Conservation (phyloP, 441 rosid genomes). For the Populus hybrid region DNA sequence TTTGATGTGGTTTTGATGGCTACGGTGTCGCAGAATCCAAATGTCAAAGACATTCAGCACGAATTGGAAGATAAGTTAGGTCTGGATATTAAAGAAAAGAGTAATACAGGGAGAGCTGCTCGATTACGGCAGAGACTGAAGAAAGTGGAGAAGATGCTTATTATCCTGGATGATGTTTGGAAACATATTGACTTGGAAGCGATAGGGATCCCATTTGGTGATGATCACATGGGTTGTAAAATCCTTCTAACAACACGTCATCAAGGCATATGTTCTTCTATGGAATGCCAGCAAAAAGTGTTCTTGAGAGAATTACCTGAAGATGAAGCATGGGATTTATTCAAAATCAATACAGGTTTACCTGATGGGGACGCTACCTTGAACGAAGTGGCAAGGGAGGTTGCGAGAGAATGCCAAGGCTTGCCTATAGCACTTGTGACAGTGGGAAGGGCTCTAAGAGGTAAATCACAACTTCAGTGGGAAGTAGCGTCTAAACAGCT, state of each 20-base stretch:
- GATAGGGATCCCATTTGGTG: conserved; percentile 11
- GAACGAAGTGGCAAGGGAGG: conserved; percentile 1
- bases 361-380: background rate
- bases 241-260: conserved; percentile 18
- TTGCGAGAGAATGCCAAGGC: conserved; percentile 14
- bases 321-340: conserved; percentile 18
- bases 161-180: conserved; percentile 22
- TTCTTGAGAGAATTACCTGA: background rate
- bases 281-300: background rate
- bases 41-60: background rate
- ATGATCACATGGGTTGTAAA: conserved; percentile 13
- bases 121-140: background rate
- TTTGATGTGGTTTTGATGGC: conserved; percentile 4
- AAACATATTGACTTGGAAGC: background rate
- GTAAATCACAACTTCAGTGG: background rate
- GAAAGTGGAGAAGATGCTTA: background rate
- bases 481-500: background rate
- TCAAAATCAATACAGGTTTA: background rate
- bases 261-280: conserved; percentile 1
- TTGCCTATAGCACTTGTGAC: conserved; percentile 14
- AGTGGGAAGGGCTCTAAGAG: conserved; percentile 13
- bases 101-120: background rate
- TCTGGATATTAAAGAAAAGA: background rate
- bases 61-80: background rate
- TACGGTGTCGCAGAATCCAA: background rate